A percentile compares a stretch with the other conserved stretches of the same genome.
Conservation (phyloP, 2,329 filamentous ascomycete genomes). For the Laburnicola sp. region DNA sequence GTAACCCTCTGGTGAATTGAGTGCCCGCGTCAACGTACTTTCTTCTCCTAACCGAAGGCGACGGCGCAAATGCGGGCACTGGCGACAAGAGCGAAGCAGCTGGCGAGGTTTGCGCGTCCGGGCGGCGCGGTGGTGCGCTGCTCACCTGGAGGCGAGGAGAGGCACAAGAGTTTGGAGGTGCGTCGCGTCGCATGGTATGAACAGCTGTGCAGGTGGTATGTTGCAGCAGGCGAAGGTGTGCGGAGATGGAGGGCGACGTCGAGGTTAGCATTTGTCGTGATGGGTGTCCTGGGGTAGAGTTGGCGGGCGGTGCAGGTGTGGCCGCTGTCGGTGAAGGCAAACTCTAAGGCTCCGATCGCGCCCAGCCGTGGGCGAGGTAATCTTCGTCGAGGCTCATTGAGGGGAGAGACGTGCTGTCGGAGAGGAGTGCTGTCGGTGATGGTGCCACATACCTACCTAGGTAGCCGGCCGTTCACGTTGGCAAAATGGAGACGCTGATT, state of each 20-base stretch:
- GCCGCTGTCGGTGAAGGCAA: neutral
- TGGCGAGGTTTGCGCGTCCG: constrained; percentile 31
- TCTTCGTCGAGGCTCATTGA: constrained; percentile 1
- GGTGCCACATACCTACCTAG: neutral
- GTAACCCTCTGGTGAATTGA: constrained; percentile 56
- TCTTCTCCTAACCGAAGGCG: constrained; percentile 34
- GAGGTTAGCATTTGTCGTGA: constrained; percentile 36
- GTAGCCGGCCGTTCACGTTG: too few relatives aligned
- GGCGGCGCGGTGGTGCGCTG: constrained; percentile 30
- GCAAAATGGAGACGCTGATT: neutral
- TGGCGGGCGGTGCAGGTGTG: too few relatives aligned
- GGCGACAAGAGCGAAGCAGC: constrained; percentile 29
- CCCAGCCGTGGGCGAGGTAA: neutral
- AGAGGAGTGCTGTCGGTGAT: too few relatives aligned
- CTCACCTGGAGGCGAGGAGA: constrained; percentile 43
- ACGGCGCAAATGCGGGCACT: constrained; percentile 24
- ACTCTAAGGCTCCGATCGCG: neutral
- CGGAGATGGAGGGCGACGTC: constrained; percentile 43
- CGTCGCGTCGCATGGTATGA: constrained; percentile 41
- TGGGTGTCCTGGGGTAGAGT: too few relatives aligned
- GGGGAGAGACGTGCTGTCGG: neutral
- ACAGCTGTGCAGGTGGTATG: constrained; percentile 37
- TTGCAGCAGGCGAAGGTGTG: constrained; percentile 40
- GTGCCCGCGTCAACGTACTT: constrained; percentile 56
- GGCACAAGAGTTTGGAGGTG: constrained; percentile 33